Percentiles rank a stretch among this genome's conserved stretches.
Conservation (phyloP, 148 eudicot genomes). For the Amaranthus hypochondriacus region DNA sequence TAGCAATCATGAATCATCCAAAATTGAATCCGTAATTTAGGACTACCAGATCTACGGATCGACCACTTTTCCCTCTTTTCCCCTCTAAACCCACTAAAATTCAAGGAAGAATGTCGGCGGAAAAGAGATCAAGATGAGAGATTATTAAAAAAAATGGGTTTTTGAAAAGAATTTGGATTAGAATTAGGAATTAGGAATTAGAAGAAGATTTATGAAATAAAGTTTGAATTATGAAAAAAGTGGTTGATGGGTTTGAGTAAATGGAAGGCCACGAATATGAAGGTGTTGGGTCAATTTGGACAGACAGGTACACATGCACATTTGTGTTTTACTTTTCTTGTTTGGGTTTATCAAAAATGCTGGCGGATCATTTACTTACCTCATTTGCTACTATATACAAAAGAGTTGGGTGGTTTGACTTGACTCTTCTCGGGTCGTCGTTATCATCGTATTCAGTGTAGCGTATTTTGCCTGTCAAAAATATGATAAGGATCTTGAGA, state of each 20-base stretch:
- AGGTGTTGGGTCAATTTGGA: constrained; percentile 26
- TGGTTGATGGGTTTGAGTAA: neutral
- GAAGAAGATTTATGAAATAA: neutral
- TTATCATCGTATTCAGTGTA: too few species aligned
- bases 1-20: neutral
- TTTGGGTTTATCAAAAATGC: too few species aligned
- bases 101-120: constrained; percentile 12
- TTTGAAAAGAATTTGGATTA: neutral
- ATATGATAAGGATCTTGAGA: too few species aligned
- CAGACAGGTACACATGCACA: too few species aligned
- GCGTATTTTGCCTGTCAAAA: too few species aligned
- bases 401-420: too few species aligned
- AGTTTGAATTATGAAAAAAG: neutral
- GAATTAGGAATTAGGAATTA: neutral
- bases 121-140: constrained; percentile 5
- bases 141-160: neutral
- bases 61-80: neutral
- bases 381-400: too few species aligned
- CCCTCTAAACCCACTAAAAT: constrained; percentile 1
- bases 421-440: too few species aligned
- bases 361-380: too few species aligned
- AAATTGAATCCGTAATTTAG: neutral
- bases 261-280: constrained; percentile 28
- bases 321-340: too few species aligned
- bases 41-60: constrained; percentile 24